Percentiles rank a stretch among this genome's conserved stretches.
These are phyloP conservation scores for Alternaria tenuissima DNA, from an alignment of 2,329 filamentous ascomycete genomes.

Conservation along the genomic window DNA sequence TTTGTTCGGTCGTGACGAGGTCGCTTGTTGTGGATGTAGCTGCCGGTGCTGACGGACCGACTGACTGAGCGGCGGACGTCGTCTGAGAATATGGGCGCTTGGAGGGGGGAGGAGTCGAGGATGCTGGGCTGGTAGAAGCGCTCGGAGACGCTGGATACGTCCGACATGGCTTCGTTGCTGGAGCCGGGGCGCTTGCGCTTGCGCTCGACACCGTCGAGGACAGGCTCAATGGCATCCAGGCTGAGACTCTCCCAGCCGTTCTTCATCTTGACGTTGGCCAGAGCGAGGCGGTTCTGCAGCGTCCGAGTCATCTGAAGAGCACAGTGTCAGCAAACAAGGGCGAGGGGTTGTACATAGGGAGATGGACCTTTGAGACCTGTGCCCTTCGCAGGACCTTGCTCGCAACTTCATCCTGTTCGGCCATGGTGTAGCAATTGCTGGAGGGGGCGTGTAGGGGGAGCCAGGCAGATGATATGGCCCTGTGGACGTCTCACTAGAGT, in stretches of 20 bases:
- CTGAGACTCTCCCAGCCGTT: slow-evolving; percentile 93
- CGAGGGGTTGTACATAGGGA: slow-evolving; percentile 23
- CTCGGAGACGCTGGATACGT: slow-evolving; percentile 85
- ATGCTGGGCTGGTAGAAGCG: slow-evolving; percentile 72
- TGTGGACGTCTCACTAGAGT: slow-evolving; percentile 38
- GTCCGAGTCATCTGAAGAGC: slow-evolving; percentile 82
- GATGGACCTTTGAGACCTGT: slow-evolving; percentile 53
- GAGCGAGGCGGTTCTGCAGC: slow-evolving; percentile 89
- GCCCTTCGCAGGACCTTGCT: slow-evolving; percentile 54
- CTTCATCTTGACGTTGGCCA: slow-evolving; percentile 97
- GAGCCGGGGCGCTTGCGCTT: slow-evolving; percentile 73
- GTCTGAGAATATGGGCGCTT: slow-evolving; percentile 84
- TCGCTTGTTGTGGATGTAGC: slow-evolving; percentile 51
- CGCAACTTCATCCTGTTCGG: slow-evolving; percentile 51
- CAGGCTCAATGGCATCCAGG: slow-evolving; percentile 84
- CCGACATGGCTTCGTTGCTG: slow-evolving; percentile 78
- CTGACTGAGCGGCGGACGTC: slow-evolving; percentile 70
- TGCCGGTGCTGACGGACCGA: slow-evolving; percentile 60
- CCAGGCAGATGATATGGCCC: slow-evolving; percentile 27
- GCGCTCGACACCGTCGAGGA: slow-evolving; percentile 76
- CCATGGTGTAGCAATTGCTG: slow-evolving; percentile 38
- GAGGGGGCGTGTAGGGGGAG: slow-evolving; percentile 5
- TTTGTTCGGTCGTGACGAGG: slow-evolving; percentile 42
- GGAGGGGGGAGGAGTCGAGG: slow-evolving; percentile 85
- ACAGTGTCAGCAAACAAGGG: slow-evolving; percentile 35